Percentiles rank a stretch among this genome's conserved stretches.
Evolutionary conservation across 2,329 filamentous ascomycete genomes (phyloP).

Genomic region (Hymenoscyphus repandus): DNA sequence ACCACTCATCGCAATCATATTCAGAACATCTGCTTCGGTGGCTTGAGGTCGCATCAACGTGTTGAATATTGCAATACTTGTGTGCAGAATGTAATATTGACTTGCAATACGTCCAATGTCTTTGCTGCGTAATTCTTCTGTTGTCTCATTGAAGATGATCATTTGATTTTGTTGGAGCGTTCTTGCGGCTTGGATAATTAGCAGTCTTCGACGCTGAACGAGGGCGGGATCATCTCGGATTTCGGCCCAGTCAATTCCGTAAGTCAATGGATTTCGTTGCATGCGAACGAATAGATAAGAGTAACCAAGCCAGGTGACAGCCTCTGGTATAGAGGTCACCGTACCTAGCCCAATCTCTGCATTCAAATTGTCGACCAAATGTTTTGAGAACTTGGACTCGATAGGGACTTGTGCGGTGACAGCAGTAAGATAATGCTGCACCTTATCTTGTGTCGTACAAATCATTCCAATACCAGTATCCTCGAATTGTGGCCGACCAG

Average conservation of each 20-base stretch:
- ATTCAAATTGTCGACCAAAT: conserved; percentile 93
- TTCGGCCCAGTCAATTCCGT: conserved; percentile 94
- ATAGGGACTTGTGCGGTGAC: conserved; percentile 96
- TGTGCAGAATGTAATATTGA: conserved; percentile 92
- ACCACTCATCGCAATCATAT: conserved; percentile 96
- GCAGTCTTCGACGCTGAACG: conserved; percentile 75
- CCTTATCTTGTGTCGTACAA: conserved; percentile 89
- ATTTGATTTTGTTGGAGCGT: conserved; percentile 91
- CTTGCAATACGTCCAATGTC: conserved; percentile 95
- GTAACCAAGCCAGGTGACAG: conserved; percentile 95
- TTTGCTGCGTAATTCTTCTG: conserved; percentile 88
- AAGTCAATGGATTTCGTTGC: conserved; percentile 83
- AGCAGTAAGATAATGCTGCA: conserved; percentile 84
- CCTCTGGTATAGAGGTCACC: conserved; percentile 89
- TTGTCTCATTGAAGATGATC: conserved; percentile 96
- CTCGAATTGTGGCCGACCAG: conserved; percentile 94
- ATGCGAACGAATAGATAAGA: conserved; percentile 97
- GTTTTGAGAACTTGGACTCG: conserved; percentile 91
- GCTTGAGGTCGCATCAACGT: conserved; percentile 82
- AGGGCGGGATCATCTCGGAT: conserved; percentile 82
- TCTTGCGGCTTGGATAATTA: conserved; percentile 83
- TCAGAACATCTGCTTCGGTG: conserved; percentile 85
- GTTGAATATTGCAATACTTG: conserved; percentile 94
- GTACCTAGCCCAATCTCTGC: conserved; percentile 92
- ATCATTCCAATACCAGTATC: conserved; percentile 98